Conservation (phyloP, 768 basidiomycete genomes). For the Lanmaoa rubissima region DNA sequence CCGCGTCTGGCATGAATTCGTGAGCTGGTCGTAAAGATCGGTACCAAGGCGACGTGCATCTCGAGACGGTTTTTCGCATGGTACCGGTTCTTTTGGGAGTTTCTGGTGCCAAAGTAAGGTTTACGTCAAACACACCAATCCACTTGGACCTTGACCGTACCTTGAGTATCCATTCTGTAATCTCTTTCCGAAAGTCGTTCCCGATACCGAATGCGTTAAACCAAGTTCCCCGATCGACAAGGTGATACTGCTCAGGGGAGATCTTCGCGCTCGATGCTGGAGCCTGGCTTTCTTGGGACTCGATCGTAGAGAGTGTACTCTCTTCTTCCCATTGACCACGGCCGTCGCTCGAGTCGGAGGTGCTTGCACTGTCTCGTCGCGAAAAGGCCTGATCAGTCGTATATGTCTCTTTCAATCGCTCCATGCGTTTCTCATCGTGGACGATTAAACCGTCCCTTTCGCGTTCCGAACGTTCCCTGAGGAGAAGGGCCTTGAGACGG, state of each 20-base stretch:
- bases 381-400: neutral
- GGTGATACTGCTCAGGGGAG: neutral
- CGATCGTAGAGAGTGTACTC: slow-evolving; percentile 10
- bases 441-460: slow-evolving; percentile 33
- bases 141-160: slow-evolving; percentile 23
- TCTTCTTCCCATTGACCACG: slow-evolving; percentile 18
- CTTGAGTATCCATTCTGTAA: slow-evolving; percentile 47
- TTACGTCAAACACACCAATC: neutral
- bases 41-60: neutral
- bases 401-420: neutral
- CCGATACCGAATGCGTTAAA: slow-evolving; percentile 32
- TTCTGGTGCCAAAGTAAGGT: slow-evolving; percentile 4
- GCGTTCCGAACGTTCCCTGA: slow-evolving; percentile 40
- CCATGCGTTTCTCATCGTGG: slow-evolving; percentile 10
- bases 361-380: slow-evolving; percentile 10
- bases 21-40: slow-evolving; percentile 50
- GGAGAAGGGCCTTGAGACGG: slow-evolving; percentile 40
- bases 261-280: neutral
- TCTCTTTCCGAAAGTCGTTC: slow-evolving; percentile 31
- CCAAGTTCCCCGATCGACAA: slow-evolving; percentile 12
- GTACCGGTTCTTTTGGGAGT: slow-evolving; percentile 1
- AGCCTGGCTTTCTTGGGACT: slow-evolving; percentile 22
- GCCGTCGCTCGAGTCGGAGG: slow-evolving; percentile 11
- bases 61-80: neutral
- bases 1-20: slow-evolving; percentile 49